These are phyloP conservation scores for Adansonia gregorii DNA, from an alignment of 441 rosid genomes.

Conservation along the genomic window DNA sequence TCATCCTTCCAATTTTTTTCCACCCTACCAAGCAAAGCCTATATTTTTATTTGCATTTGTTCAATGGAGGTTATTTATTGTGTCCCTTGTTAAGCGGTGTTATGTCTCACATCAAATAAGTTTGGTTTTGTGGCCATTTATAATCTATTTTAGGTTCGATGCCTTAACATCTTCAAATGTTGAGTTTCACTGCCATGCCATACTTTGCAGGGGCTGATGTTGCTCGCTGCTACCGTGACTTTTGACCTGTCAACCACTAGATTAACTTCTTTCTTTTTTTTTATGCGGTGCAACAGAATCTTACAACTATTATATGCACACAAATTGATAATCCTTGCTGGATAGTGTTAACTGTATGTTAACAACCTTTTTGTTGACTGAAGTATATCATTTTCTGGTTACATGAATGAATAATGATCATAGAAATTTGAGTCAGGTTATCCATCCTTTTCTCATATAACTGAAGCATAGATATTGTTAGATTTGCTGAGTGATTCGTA, in stretches of 20 bases:
- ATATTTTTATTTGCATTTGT: neutral
- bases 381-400: neutral
- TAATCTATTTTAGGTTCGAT: neutral
- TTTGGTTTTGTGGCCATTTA: neutral
- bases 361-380: neutral
- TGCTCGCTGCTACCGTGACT: conserved; percentile 10
- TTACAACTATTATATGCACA: neutral
- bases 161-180: neutral
- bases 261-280: neutral
- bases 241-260: neutral
- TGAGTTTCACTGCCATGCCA: neutral
- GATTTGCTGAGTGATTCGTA: conserved; percentile 29
- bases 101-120: neutral
- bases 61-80: neutral
- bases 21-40: no score
- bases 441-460: neutral
- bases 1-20: no score
- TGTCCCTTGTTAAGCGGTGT: conserved; percentile 8
- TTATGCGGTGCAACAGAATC: neutral
- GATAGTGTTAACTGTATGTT: neutral
- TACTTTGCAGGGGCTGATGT: neutral
- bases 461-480: conserved; percentile 21
- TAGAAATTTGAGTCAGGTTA: neutral
- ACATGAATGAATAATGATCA: neutral
- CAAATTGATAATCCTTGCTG: neutral